Conservation (phyloP, 257 asterid genomes). For the Solanum chaucha region DNA sequence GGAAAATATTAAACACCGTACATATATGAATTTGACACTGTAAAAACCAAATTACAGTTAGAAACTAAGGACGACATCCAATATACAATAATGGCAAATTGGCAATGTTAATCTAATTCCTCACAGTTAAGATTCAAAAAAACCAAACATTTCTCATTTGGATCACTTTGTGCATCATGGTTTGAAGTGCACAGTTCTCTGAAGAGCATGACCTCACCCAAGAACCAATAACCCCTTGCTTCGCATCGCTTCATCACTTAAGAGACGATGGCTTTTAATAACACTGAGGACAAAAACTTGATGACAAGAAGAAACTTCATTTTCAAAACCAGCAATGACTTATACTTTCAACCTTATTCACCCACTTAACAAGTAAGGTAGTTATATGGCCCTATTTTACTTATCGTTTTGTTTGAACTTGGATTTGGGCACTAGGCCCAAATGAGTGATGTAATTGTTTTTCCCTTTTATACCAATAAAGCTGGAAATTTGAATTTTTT, state of each 20-base stretch:
- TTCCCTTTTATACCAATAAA: neutral
- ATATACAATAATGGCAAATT: neutral
- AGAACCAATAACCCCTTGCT: neutral
- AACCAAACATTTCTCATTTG: neutral
- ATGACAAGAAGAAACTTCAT: neutral
- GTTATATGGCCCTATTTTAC: neutral
- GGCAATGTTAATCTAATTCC: neutral
- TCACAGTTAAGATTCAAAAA: neutral
- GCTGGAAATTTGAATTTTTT: neutral
- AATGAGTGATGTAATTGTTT: neutral
- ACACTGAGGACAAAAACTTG: neutral
- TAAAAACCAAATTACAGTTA: neutral
- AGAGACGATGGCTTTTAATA: neutral
- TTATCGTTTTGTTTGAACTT: neutral
- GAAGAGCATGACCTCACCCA: too few species aligned
- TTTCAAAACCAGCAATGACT: neutral
- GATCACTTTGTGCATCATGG: neutral
- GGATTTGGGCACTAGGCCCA: neutral
- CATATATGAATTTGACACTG: neutral
- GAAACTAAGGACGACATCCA: neutral
- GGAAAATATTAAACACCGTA: neutral
- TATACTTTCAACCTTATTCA: neutral
- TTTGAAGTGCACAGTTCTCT: too few species aligned
- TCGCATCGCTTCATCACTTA: neutral
- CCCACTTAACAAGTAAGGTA: neutral